phyloP scores from a whole-genome alignment of 495 filamentous ascomycete species.

The Aspergillus sparsus region DNA sequence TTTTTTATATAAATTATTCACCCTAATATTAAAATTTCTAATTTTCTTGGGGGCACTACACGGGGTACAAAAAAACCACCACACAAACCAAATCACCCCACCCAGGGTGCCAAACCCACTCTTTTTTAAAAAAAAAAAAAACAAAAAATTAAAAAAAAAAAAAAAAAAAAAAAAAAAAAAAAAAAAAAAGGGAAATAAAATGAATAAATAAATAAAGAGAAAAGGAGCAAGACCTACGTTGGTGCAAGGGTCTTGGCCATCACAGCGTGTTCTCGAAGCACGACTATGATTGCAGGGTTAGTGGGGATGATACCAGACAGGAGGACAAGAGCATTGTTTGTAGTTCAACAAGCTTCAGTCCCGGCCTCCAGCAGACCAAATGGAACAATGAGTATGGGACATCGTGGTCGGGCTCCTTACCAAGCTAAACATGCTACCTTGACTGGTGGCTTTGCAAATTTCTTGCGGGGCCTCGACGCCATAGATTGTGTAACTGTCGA shows the following conservation, averaged over 20 bases:
- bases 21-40: too few relatives aligned
- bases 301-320: constrained; percentile 8
- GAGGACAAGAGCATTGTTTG: constrained; percentile 5
- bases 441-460: constrained; percentile 59
- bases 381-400: neutral
- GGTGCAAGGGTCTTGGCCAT: constrained; percentile 56
- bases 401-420: constrained; percentile 39
- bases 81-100: too few relatives aligned
- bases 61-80: too few relatives aligned
- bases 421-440: constrained; percentile 65
- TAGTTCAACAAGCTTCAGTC: constrained; percentile 12
- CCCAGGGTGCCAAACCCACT: too few relatives aligned
- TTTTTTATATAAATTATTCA: too few relatives aligned
- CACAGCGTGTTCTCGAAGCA: constrained; percentile 59
- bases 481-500: constrained; percentile 28
- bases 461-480: constrained; percentile 39
- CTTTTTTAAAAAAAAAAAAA: too few relatives aligned
- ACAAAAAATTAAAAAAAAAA: too few relatives aligned
- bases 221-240: constrained; percentile 47
- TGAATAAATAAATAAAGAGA: neutral
- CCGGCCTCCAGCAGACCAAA: neutral
- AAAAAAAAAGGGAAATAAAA: neutral
- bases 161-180: constrained; percentile 1
- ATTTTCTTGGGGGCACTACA: too few relatives aligned
- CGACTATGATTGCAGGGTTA: constrained; percentile 42